Percentiles rank a stretch among this genome's conserved stretches.
These are phyloP conservation scores for Suillus subalutaceus DNA, from an alignment of 768 basidiomycete species.

Conservation along the genomic window DNA sequence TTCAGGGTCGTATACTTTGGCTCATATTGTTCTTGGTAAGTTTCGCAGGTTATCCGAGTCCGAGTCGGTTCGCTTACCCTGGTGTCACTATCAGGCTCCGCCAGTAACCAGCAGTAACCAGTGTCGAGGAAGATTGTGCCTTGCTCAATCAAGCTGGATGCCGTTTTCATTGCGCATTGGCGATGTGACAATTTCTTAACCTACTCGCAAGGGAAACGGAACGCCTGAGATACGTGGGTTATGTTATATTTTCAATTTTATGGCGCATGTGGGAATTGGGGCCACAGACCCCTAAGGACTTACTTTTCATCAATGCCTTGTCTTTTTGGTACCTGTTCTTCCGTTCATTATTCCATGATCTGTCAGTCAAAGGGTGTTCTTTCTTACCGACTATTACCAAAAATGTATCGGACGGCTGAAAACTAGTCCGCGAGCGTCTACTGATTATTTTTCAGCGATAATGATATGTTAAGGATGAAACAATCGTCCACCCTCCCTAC, in stretches of 20 bases:
- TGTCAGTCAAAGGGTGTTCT: background rate
- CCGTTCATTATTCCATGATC: background rate
- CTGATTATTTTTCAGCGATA: background rate
- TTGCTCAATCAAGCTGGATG: background rate
- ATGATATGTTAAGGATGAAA: background rate
- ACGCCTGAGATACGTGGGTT: background rate
- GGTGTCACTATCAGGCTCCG: background rate
- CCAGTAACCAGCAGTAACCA: background rate
- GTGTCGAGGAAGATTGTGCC: background rate
- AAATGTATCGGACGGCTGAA: slow-evolving; percentile 2
- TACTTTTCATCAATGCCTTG: background rate
- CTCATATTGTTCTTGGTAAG: background rate
- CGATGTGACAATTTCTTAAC: background rate
- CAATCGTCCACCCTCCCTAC: background rate
- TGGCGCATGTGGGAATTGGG: background rate
- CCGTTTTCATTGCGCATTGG: background rate
- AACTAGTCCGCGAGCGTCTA: slow-evolving; percentile 9
- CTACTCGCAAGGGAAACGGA: background rate
- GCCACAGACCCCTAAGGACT: slow-evolving; percentile 1
- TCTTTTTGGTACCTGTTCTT: background rate
- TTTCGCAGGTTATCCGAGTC: background rate
- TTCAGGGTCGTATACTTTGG: slow-evolving; percentile 6
- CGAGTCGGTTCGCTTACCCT: background rate
- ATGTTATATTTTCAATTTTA: background rate
- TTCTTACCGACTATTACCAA: background rate